A percentile compares a stretch with the other conserved stretches of the same genome.
These are phyloP conservation scores for Priceomyces melissophilus DNA, from an alignment of 805 yeast genomes.

Conservation along the genomic window DNA sequence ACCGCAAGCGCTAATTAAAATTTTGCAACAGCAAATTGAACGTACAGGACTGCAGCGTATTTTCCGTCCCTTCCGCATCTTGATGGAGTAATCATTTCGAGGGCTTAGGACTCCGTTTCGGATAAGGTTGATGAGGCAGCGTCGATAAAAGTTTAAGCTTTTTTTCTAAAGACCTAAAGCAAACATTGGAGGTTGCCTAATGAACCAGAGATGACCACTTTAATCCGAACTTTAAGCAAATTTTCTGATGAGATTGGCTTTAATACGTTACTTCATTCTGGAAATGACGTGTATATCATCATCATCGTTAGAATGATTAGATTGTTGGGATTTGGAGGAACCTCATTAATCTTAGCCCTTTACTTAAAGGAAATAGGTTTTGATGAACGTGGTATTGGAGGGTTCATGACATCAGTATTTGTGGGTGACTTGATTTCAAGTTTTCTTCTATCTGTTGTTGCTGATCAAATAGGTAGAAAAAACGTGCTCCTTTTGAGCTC, in stretches of 20 bases:
- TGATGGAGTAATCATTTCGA: too few species aligned
- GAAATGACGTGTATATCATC: slow-evolving; percentile 30
- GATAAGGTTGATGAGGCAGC: too few species aligned
- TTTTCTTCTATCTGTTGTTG: slow-evolving; percentile 41
- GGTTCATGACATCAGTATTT: slow-evolving; percentile 46
- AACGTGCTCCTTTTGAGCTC: slow-evolving; percentile 38
- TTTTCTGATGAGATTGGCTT: slow-evolving; percentile 32
- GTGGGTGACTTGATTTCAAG: slow-evolving; percentile 52
- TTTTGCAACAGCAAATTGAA: too few species aligned
- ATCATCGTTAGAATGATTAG: slow-evolving; percentile 32
- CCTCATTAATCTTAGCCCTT: slow-evolving; percentile 39
- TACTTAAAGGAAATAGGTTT: slow-evolving; percentile 42
- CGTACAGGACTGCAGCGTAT: too few species aligned
- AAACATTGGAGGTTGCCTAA: too few species aligned
- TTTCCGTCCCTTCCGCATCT: too few species aligned
- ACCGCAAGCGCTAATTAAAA: too few species aligned
- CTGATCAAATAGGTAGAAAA: slow-evolving; percentile 48
- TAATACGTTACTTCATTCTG: slow-evolving; percentile 24
- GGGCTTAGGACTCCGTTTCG: too few species aligned
- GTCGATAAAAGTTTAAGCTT: too few species aligned
- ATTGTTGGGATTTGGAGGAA: slow-evolving; percentile 35
- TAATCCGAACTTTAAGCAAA: neutral
- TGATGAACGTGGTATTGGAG: slow-evolving; percentile 42
- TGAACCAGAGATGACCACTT: too few species aligned
- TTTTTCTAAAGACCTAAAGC: too few species aligned